These are phyloP conservation scores for Neurospora africana DNA, from an alignment of 495 filamentous ascomycete species.

Conservation along the genomic window DNA sequence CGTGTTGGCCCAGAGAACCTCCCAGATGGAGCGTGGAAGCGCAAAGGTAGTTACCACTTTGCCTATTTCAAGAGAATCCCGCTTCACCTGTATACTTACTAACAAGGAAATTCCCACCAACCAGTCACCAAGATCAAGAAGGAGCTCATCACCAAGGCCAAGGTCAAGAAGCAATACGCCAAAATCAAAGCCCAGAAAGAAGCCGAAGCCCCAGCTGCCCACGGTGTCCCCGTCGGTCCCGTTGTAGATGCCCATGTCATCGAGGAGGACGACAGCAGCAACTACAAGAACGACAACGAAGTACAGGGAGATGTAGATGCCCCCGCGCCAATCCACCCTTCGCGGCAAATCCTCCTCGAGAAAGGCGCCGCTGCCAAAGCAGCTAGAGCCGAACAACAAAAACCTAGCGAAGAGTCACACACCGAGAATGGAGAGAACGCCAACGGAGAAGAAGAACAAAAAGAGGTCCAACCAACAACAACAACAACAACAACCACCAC, in stretches of 20 bases:
- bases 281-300: not conserved
- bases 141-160: constrained; percentile 83
- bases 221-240: not conserved
- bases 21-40: constrained; percentile 81
- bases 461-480: not conserved
- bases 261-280: not conserved
- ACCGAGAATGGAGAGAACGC: not conserved
- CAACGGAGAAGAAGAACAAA: not conserved
- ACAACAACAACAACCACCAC: not conserved
- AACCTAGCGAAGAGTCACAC: not conserved
- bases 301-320: not conserved
- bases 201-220: not conserved
- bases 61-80: not conserved
- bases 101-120: constrained; percentile 1
- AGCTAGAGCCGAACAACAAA: constrained; percentile 2
- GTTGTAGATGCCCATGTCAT: not conserved
- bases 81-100: not conserved
- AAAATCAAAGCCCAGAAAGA: constrained; percentile 59
- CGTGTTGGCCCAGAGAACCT: constrained; percentile 84
- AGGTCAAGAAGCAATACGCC: constrained; percentile 84
- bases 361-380: constrained; percentile 11
- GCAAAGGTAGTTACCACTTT: constrained; percentile 55
- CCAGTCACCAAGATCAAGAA: constrained; percentile 86
- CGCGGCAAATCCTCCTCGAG: constrained; percentile 4
- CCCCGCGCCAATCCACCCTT: not conserved